Base-by-base conservation (phyloP, 1,284 basidiomycete genomes). In the Cutaneotrichosporon cyanovorans region DNA sequence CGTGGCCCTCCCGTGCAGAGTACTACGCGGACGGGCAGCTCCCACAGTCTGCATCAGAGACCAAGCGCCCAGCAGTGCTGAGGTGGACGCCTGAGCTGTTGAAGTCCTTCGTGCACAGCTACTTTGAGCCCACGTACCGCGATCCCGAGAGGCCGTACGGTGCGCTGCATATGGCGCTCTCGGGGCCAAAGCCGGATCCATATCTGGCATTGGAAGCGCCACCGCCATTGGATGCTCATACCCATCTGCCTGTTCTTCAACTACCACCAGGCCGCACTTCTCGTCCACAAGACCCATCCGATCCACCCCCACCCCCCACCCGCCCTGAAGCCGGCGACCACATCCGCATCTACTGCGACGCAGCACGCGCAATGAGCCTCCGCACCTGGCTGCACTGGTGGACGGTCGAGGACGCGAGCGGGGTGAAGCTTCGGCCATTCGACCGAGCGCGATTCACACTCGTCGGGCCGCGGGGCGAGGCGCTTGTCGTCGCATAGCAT, bases 181-280 rank as follows among this genome's bases (percentile, higher is more conserved):
- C 55, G 3, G 63, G 63, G 6, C 58, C 64, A 1, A 65, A 62
- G 46, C 66, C 66, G 3, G 63, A 65, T 46, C 64, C 66, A 18
- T 65, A 49, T 49, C 19, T 66, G 31, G 49, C 51, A 11, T 38
- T 61, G 10, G 42, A 36, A 5, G 25, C 51, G 6, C 46, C 51
- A 1, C 25, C 31, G 23, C 42, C 45, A 2, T 50, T 60, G 8
- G 23, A 19, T 0, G 15, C 9, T 11, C 53, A 57, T 34, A 20
- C 12, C 7, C 35, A 33, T 16, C 9, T 32, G n/a, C 15, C n/a
- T 55, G n/a, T n/a, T n/a, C n/a, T n/a, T n/a, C n/a, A n/a, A n/a
- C n/a, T n/a, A n/a, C 8, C 50, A 37, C 2, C 4, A 11, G 11
- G 15, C 21, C 23, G 18, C 7, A 20, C 11, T 12, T 20, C 35